A percentile compares a stretch with the other conserved stretches of the same genome.
phyloP scores from a whole-genome alignment of 331 rosid species.

The Acacia pycnantha region DNA sequence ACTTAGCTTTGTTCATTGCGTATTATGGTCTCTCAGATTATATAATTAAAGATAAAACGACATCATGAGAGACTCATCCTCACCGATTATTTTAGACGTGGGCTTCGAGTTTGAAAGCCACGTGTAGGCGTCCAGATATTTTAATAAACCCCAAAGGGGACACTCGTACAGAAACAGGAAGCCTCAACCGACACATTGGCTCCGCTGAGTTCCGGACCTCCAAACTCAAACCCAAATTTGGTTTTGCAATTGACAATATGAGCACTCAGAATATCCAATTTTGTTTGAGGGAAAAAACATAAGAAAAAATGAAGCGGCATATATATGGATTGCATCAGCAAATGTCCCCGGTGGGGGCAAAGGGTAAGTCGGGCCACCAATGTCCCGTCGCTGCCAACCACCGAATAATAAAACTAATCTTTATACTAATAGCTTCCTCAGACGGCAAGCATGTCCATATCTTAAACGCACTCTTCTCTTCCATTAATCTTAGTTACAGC shows the following conservation, averaged over 20 bases:
- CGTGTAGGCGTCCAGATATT: background rate
- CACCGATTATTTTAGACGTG: background rate
- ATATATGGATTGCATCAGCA: background rate
- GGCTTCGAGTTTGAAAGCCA: background rate
- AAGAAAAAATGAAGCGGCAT: background rate
- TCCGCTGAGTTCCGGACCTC: background rate
- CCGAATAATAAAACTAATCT: background rate
- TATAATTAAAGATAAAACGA: background rate
- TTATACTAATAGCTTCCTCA: background rate
- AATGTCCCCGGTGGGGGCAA: constrained; percentile 13
- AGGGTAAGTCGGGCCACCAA: background rate
- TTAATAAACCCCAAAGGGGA: background rate
- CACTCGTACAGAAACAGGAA: background rate
- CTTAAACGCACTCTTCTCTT: background rate
- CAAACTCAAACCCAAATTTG: background rate
- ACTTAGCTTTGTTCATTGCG: background rate
- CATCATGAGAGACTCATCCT: background rate
- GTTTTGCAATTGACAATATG: background rate
- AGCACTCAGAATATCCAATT: background rate
- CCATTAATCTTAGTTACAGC: constrained; percentile 1
- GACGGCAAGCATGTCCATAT: constrained; percentile 19
- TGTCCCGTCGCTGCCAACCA: constrained; percentile 33
- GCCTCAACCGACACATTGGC: constrained; percentile 6
- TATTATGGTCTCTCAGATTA: background rate
- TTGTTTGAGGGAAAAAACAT: background rate